Base-by-base conservation (phyloP, 306 rosid genomes). In the Cucumis cinereus region DNA sequence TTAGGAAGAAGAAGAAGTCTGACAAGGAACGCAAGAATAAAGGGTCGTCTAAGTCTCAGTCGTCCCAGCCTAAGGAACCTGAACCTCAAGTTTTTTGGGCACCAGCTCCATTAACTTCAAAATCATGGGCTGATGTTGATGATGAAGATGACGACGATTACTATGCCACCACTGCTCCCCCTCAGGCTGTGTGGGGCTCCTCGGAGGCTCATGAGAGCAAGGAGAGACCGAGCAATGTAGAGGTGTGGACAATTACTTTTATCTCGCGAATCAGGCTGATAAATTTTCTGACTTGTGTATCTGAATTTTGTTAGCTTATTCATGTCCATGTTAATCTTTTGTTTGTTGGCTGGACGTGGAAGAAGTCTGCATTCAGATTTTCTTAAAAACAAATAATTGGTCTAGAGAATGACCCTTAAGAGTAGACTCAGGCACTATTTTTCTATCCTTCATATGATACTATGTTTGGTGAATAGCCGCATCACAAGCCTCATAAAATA, bases 61-160 rank as follows among this genome's bases (percentile, higher is more conserved):
- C 86, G 43, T 81, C 74, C 60, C 80, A 83, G 53, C 77, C 87
- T 7, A 85, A 85, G 81, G 88, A 86, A 59, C 81, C 90, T 0
- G 93, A 89, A 67, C 83, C 92, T 6, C 91, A 81, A 79, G 87
- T 88, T 38, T 85, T 85, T 57, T 94, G 97, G 98, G 88, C 95
- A 5, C 93, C 95, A 0, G 85, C 96, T 0, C 95, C 96, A 1
- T 79, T 94, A 82, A 92, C 86, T 60, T 77, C 90, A 4, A 87
- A 79, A 19, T 85, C 91, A 1, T 94, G 98, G 98, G 98, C 97
- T 8, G 98, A 94, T 76, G 96, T 94, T 0, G 98, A 94, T 6
- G 97, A 87, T 10, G 88, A 87, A 9, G 91, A 93, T 10, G 98
- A 93, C 1, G 98, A 94, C 2, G 98, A 91, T 73, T 94, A 90